A percentile compares a stretch with the other conserved stretches of the same genome.
Conservation (phyloP, 208 protist species). For the Trypanosoma vivax region DNA sequence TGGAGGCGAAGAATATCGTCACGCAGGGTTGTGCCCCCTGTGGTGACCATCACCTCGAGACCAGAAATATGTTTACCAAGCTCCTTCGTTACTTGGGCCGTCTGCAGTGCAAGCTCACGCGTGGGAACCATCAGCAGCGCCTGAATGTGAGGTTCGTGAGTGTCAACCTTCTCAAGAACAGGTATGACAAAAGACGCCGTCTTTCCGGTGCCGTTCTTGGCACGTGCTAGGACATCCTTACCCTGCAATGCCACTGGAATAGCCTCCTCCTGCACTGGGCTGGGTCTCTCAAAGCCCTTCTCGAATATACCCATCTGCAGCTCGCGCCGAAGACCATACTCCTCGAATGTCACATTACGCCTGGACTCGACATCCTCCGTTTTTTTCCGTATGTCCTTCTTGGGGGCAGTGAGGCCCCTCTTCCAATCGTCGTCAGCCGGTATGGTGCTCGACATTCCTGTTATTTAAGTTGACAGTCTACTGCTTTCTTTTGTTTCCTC, state of each 20-base stretch:
- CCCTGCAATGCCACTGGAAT: slow-evolving; percentile 97
- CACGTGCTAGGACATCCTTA: slow-evolving; percentile 96
- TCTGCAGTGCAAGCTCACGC: slow-evolving; percentile 98
- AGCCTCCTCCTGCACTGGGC: slow-evolving; percentile 97
- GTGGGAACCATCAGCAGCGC: slow-evolving; percentile 97
- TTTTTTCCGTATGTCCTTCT: slow-evolving; percentile 85
- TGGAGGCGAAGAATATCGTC: slow-evolving; percentile 98
- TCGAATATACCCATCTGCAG: slow-evolving; percentile 99
- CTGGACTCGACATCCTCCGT: slow-evolving; percentile 97
- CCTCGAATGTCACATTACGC: slow-evolving; percentile 97
- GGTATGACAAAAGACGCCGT: slow-evolving; percentile 99
- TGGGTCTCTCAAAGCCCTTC: slow-evolving; percentile 97
- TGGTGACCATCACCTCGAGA: slow-evolving; percentile 95
- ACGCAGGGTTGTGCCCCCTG: slow-evolving; percentile 95
- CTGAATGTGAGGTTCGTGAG: slow-evolving; percentile 91
- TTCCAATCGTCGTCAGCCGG: slow-evolving; percentile 81
- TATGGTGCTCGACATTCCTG: slow-evolving; percentile 14
- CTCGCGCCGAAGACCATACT: slow-evolving; percentile 97
- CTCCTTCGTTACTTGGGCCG: slow-evolving; percentile 97
- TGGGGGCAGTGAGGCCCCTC: slow-evolving; percentile 53
- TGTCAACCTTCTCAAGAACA: slow-evolving; percentile 95
- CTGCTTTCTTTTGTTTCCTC: slow-evolving; percentile 13
- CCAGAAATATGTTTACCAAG: slow-evolving; percentile 95
- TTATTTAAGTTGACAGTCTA: slow-evolving; percentile 1
- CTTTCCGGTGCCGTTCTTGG: slow-evolving; percentile 99